phyloP scores from a whole-genome alignment of 108 stramenopile genomes.

The Schizochytrium sp. region DNA sequence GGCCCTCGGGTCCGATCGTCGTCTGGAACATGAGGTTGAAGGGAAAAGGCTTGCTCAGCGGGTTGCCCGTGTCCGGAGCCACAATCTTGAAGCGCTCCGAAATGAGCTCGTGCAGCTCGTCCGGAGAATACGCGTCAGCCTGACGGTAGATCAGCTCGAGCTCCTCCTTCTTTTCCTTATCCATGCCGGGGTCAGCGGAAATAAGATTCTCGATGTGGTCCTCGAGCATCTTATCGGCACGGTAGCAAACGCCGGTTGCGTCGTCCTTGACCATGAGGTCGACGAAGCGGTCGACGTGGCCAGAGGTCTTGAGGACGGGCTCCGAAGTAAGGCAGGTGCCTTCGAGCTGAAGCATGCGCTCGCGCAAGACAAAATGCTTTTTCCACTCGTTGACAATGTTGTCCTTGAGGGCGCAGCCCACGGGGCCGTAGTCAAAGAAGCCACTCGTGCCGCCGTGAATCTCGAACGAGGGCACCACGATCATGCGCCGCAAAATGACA shows the following conservation, averaged over 20 bases:
- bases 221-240: constrained; percentile 68
- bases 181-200: constrained; percentile 67
- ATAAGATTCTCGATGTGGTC: constrained; percentile 91
- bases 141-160: constrained; percentile 82
- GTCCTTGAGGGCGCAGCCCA: constrained; percentile 91
- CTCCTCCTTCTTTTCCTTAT: constrained; percentile 66
- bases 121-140: constrained; percentile 90
- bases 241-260: constrained; percentile 33
- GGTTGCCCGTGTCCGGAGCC: constrained; percentile 66
- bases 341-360: constrained; percentile 99
- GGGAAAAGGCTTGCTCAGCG: constrained; percentile 83
- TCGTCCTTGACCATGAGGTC: constrained; percentile 86
- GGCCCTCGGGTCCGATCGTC: constrained; percentile 96
- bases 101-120: constrained; percentile 79
- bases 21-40: constrained; percentile 99
- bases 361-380: constrained; percentile 90
- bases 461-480: constrained; percentile 95
- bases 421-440: constrained; percentile 95
- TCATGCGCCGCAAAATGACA: constrained; percentile 89
- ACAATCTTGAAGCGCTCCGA: constrained; percentile 68
- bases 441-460: constrained; percentile 98
- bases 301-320: constrained; percentile 87
- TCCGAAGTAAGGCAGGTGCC: constrained; percentile 94
- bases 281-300: constrained; percentile 99
- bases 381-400: constrained; percentile 90